Percentiles rank a stretch among this genome's conserved stretches.
Conservation (phyloP, 352 stramenopile species). For the Phytophthora macrochlamydospora region DNA sequence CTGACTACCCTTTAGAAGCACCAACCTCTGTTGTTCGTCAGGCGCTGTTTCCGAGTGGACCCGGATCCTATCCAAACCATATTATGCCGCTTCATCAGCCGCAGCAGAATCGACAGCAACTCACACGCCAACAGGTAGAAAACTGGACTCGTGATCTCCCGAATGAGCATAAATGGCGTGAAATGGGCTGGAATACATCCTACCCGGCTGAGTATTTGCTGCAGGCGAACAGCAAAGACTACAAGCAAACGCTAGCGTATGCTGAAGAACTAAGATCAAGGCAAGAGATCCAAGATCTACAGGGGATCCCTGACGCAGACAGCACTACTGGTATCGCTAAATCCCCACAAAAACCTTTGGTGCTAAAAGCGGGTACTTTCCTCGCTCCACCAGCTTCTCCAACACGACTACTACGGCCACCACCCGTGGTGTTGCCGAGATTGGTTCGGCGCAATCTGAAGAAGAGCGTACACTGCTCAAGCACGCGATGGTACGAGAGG, state of each 20-base stretch:
- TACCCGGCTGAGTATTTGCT: constrained; percentile 69
- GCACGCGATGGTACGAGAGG: constrained; percentile 63
- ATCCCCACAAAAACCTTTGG: constrained; percentile 10
- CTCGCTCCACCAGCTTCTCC: constrained; percentile 24
- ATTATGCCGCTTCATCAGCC: constrained; percentile 35
- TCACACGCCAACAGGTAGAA: constrained; percentile 8
- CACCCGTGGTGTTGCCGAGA: constrained; percentile 23
- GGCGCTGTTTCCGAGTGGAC: constrained; percentile 45
- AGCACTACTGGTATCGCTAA: neutral
- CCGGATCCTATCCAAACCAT: constrained; percentile 48
- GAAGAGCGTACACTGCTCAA: constrained; percentile 51
- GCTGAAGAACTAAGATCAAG: constrained; percentile 45
- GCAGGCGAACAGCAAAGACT: constrained; percentile 42
- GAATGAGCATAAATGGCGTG: constrained; percentile 51
- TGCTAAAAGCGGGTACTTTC: constrained; percentile 20
- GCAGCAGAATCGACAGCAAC: constrained; percentile 16
- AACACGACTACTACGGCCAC: constrained; percentile 26
- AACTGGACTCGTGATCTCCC: constrained; percentile 9
- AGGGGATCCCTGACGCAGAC: neutral
- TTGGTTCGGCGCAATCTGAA: constrained; percentile 28
- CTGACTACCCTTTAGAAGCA: constrained; percentile 37
- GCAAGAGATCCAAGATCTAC: constrained; percentile 14
- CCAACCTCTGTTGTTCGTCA: constrained; percentile 46
- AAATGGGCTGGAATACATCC: constrained; percentile 76
- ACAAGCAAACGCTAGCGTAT: constrained; percentile 65